Base-by-base conservation (phyloP, 345 rosid species). In the Citropsis articulata region DNA sequence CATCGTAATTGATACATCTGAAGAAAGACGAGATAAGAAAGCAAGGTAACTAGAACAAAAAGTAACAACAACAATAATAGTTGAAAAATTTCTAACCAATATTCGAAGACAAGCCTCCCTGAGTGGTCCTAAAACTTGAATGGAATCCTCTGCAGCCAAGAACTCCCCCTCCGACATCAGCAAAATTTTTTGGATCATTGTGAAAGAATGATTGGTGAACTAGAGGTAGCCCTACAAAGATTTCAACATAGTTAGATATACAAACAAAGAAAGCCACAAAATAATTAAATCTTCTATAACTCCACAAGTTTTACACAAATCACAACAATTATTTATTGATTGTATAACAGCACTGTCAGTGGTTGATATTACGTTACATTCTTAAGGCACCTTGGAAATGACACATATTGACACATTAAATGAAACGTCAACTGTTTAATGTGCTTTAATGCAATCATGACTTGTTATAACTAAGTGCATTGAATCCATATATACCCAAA, bases 1-100 rank as follows among this genome's bases (percentile, higher is more conserved):
- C 97, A 92, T 93, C 9, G 97, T 93, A 1, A 98, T 95, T 1
- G 99, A 93, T 0, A 93, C 98, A 88, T 95, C 98, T 95, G 81
- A 31, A 69, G 10, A 80, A 33, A 79, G 45, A 59, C 5, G 81
- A 60, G 68, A 35, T 56, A 55, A 59, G 66, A 12, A 62, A 65
- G 70, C 77, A 76, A 67, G 73, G 5, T 1, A 45, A 53, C 33
- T 45, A 18, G 21, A 14, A 33, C 13, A n/a, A 79, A 62, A 40
- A 12, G 61, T 21, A 56, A 10, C 28, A 7, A 77, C 22, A 18
- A 76, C 60, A 35, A 77, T 2, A 22, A 76, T 70, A 35, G 25
- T 27, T 38, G 28, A 1, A 4, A 62, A 71, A n/a, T 24, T 14
- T 22, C 70, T 40, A 35, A 95, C 97, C 99, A 72, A 93, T 91